Conservation (phyloP, 768 basidiomycete species). For the Serendipita indica region DNA sequence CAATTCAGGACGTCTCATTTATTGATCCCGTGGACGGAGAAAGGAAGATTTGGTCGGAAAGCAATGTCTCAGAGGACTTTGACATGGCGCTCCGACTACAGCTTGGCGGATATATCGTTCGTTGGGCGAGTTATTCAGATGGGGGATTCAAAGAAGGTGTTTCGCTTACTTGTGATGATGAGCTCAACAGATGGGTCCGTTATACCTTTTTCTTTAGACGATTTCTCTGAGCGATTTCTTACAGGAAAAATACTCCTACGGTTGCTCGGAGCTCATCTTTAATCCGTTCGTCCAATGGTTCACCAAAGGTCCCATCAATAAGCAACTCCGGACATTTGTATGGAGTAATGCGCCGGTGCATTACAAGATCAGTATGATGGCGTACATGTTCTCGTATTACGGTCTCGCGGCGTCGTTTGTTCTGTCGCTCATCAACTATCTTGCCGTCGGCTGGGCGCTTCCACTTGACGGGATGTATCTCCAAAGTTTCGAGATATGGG, state of each 20-base stretch:
- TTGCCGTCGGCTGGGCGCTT: slow-evolving; percentile 57
- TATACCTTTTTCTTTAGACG: too few species aligned
- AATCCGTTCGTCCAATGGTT: slow-evolving; percentile 23
- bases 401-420: slow-evolving; percentile 55
- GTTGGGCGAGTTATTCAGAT: slow-evolving; percentile 23
- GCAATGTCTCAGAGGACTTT: slow-evolving; percentile 71
- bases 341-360: not conserved
- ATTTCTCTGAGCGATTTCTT: too few species aligned
- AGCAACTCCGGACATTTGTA: not conserved
- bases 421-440: slow-evolving; percentile 56
- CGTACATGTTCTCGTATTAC: slow-evolving; percentile 11
- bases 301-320: slow-evolving; percentile 23
- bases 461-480: slow-evolving; percentile 63
- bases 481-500: slow-evolving; percentile 68
- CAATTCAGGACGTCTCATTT: slow-evolving; percentile 73
- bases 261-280: slow-evolving; percentile 23
- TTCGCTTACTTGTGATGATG: slow-evolving; percentile 27
- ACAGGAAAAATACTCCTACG: slow-evolving; percentile 22
- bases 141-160: slow-evolving; percentile 29
- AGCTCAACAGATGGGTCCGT: slow-evolving; percentile 30
- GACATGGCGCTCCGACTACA: slow-evolving; percentile 61
- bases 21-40: slow-evolving; percentile 47
- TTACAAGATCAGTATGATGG: slow-evolving; percentile 8
- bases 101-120: slow-evolving; percentile 16
- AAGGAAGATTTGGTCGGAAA: slow-evolving; percentile 69